A percentile compares a stretch with the other conserved stretches of the same genome.
phyloP scores from a whole-genome alignment of 805 yeast species.

The Clavispora santaluciae region DNA sequence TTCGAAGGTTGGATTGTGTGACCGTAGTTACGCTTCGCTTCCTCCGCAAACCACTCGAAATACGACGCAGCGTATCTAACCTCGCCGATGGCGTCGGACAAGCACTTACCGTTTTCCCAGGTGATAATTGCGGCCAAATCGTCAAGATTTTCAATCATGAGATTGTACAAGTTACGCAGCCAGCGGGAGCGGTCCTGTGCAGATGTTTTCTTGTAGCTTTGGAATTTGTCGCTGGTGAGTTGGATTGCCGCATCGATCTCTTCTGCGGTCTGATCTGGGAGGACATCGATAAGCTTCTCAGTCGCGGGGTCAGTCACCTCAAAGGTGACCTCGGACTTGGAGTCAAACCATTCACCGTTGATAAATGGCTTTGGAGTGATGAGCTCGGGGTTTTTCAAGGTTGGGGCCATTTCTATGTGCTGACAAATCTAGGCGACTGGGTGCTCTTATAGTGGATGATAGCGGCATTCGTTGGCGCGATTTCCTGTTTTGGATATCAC shows the following conservation, averaged over 20 bases:
- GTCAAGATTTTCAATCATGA: conserved; percentile 51
- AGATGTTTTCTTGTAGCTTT: conserved; percentile 41
- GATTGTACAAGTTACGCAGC: conserved; percentile 45
- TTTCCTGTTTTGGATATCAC: neutral
- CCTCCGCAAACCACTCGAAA: conserved; percentile 47
- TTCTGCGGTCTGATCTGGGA: conserved; percentile 43
- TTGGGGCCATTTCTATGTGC: conserved; percentile 10
- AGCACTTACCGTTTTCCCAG: conserved; percentile 59
- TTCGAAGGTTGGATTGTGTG: conserved; percentile 52
- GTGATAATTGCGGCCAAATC: conserved; percentile 53
- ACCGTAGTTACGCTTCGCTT: conserved; percentile 54
- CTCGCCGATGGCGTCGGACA: conserved; percentile 52
- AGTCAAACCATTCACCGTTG: conserved; percentile 36
- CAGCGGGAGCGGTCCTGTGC: conserved; percentile 47
- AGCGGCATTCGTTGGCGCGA: neutral
- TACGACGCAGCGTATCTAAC: conserved; percentile 52
- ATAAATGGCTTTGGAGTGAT: conserved; percentile 29
- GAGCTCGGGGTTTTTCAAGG: conserved; percentile 32
- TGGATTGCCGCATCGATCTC: conserved; percentile 45
- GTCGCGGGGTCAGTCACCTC: conserved; percentile 39
- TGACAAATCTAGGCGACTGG: neutral
- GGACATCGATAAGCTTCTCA: conserved; percentile 29
- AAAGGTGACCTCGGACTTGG: conserved; percentile 34
- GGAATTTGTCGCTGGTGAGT: conserved; percentile 43
- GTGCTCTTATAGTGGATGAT: neutral